These are phyloP conservation scores for Botrytis fragariae DNA, from an alignment of 2,329 filamentous ascomycete species.

Conservation along the genomic window DNA sequence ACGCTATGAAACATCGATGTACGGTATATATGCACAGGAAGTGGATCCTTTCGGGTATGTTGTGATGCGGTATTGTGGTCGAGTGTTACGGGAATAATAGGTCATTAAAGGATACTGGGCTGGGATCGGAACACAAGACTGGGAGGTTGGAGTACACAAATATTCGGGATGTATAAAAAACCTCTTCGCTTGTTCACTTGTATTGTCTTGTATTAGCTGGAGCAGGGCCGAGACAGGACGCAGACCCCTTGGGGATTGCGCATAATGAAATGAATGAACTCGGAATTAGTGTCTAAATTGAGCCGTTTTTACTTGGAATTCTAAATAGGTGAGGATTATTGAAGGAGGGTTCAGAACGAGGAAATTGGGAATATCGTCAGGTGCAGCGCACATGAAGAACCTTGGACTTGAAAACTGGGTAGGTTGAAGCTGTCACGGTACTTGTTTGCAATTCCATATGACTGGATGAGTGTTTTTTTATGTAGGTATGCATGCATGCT, in stretches of 20 bases:
- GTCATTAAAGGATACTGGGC: background rate
- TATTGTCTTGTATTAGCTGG: constrained; percentile 13
- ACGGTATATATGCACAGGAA: background rate
- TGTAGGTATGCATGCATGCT: background rate
- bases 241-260: background rate
- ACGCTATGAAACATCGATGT: background rate
- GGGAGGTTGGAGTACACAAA: background rate
- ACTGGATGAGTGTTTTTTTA: background rate
- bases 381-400: background rate
- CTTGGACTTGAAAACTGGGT: background rate
- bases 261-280: background rate
- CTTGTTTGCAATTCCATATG: background rate
- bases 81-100: background rate
- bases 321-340: background rate
- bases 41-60: constrained; percentile 13
- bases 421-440: background rate
- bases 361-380: background rate
- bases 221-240: background rate
- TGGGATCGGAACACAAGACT: background rate
- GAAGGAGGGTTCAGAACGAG: background rate
- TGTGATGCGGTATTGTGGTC: constrained; percentile 4
- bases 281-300: background rate
- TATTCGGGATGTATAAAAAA: constrained; percentile 2
- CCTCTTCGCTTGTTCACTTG: background rate
- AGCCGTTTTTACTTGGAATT: background rate